Percentiles rank a stretch among this genome's conserved stretches.
These are phyloP conservation scores for Alternaria panax DNA, from an alignment of 2,329 filamentous ascomycete species.

Conservation along the genomic window DNA sequence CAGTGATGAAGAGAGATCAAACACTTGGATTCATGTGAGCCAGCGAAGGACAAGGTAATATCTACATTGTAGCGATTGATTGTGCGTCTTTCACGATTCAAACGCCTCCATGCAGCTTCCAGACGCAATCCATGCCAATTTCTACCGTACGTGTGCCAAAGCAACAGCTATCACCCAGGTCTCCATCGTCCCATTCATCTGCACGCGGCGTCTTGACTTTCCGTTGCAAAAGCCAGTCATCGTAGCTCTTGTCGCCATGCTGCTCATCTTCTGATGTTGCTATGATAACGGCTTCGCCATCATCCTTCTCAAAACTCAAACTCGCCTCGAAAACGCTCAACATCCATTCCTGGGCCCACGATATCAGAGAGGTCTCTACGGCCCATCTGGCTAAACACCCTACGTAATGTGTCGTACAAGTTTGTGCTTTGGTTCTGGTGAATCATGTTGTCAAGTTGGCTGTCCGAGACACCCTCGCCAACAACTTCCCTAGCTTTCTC, in stretches of 20 bases:
- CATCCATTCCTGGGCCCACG: conserved; percentile 89
- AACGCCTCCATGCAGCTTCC: conserved; percentile 41
- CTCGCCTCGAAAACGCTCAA: conserved; percentile 85
- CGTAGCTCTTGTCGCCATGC: conserved; percentile 3
- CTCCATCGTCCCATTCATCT: conserved; percentile 22
- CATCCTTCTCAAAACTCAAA: conserved; percentile 76
- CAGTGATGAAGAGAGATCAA: background rate
- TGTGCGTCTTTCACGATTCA: conserved; percentile 7
- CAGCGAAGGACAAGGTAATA: background rate
- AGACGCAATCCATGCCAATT: conserved; percentile 31
- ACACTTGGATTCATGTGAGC: background rate
- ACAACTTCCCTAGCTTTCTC: conserved; percentile 85
- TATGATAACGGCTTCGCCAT: background rate
- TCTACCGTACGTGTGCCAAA: conserved; percentile 39
- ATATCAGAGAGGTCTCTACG: conserved; percentile 84
- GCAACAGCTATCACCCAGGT: conserved; percentile 41
- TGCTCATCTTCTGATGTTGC: background rate
- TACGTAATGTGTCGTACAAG: conserved; percentile 88
- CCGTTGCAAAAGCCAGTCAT: conserved; percentile 28
- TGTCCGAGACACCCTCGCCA: conserved; percentile 66
- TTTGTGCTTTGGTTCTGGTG: conserved; percentile 97
- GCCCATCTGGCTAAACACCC: conserved; percentile 98
- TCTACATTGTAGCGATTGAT: background rate
- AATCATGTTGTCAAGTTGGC: conserved; percentile 83
- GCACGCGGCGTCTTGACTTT: conserved; percentile 18